Evolutionary conservation across 2,329 filamentous ascomycete species (phyloP), one percentile per base, ranked within the genome.

Genomic region (Emmonsia crescens): DNA sequence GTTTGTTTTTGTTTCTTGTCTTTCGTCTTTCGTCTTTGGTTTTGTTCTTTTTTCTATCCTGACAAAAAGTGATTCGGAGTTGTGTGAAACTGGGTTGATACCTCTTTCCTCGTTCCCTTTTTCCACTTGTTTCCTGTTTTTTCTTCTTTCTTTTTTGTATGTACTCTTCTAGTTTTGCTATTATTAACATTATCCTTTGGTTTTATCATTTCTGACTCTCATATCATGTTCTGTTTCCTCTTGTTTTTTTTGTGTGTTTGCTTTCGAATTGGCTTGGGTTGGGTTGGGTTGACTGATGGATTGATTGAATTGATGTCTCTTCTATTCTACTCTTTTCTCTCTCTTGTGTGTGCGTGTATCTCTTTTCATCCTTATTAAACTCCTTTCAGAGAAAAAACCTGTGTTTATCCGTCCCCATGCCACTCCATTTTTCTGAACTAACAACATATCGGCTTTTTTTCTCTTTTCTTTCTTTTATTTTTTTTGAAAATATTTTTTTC

Each of bases 1-100:
- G 29, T 56, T 21, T 56, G 24, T 51, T 31, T 38, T 12, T 24
- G 10, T 27, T 19, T 29, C 12, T 38, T 56, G 8, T 44, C 10
- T 31, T 14, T 51, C 8, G 21, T 46, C 29, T 19, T 51, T 29
- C 9, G 48, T 51, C 24, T 4, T 19, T 16, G n/a, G n/a, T 31
- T 16, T 51, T 51, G 3, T 5, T 52, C 19, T n/a, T 5, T 52
- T 10, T 29, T 49, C 46, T 24, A 19, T 33, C 16, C 16, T 52
- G 14, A 52, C 27, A 33, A 57, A 57, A 57, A 29, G 38, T 57
- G 36, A 57, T 57, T 52, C 49, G 40, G 55, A 31, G 52, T 55
- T 38, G 10, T 36, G 19, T 24, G 31, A 55, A 24, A 55, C 31
- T 38, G 52, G 52, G 52, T 55, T 55, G 52, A 55, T 55, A 55